phyloP scores from a whole-genome alignment of 2,329 filamentous ascomycete genomes.

The Scolecobasidium constrictum region DNA sequence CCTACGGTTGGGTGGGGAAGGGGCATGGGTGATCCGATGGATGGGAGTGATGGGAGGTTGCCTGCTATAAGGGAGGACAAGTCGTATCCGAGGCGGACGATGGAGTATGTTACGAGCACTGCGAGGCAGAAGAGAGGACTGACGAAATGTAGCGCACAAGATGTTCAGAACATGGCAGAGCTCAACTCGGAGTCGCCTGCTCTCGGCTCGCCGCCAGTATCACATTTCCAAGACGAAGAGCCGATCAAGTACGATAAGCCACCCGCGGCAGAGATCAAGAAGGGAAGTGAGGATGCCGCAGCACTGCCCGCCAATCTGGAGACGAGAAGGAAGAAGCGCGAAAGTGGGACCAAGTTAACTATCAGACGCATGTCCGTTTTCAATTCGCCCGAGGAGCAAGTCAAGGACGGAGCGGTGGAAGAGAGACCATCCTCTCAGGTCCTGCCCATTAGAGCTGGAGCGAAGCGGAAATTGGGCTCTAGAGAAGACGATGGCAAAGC shows the following conservation, averaged over 20 bases:
- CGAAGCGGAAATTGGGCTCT: slow-evolving; percentile 47
- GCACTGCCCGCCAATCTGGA: slow-evolving; percentile 37
- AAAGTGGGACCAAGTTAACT: slow-evolving; percentile 35
- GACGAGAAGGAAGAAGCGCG: slow-evolving; percentile 40
- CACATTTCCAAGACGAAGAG: slow-evolving; percentile 36
- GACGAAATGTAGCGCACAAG: slow-evolving; percentile 15
- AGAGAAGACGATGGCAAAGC: slow-evolving; percentile 35
- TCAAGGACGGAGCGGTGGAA: slow-evolving; percentile 19
- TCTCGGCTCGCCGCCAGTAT: slow-evolving; percentile 48
- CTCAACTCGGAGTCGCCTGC: slow-evolving; percentile 54
- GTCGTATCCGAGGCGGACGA: slow-evolving; percentile 52
- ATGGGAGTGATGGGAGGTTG: slow-evolving; percentile 42
- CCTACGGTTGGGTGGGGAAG: slow-evolving; percentile 39
- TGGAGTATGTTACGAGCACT: slow-evolving; percentile 45
- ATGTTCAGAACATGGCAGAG: slow-evolving; percentile 44
- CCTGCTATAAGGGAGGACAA: slow-evolving; percentile 63
- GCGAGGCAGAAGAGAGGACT: slow-evolving; percentile 15
- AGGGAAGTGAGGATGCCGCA: slow-evolving; percentile 24
- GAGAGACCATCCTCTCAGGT: slow-evolving; percentile 15
- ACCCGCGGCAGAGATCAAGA: slow-evolving; percentile 17
- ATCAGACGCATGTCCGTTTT: slow-evolving; percentile 32
- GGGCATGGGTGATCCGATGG: slow-evolving; percentile 41
- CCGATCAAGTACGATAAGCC: slow-evolving; percentile 33
- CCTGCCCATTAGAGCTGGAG: slow-evolving; percentile 31
- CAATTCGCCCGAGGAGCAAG: slow-evolving; percentile 26